phyloP scores from a whole-genome alignment of 2,329 filamentous ascomycete genomes.

The Cercospora citrullina region DNA sequence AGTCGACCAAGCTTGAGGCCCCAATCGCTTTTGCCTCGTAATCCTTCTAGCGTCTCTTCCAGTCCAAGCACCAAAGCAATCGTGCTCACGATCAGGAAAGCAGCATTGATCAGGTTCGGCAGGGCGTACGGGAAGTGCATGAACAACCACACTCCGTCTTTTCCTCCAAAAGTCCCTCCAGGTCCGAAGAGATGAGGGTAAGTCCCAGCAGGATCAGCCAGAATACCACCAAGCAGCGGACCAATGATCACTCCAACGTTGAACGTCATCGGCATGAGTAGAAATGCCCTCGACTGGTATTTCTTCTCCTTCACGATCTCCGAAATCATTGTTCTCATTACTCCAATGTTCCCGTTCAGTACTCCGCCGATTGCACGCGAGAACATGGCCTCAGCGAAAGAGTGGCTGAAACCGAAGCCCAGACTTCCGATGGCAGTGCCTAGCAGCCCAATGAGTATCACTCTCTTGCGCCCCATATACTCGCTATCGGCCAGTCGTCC shows the following conservation, averaged over 20 bases:
- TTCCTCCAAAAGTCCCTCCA: slow-evolving; percentile 57
- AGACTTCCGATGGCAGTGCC: slow-evolving; percentile 67
- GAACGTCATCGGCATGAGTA: slow-evolving; percentile 67
- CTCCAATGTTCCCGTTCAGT: slow-evolving; percentile 71
- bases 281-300: slow-evolving; percentile 56
- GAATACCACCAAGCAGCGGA: slow-evolving; percentile 61
- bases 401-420: slow-evolving; percentile 68
- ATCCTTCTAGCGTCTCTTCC: slow-evolving; percentile 57
- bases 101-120: slow-evolving; percentile 66
- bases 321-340: slow-evolving; percentile 72
- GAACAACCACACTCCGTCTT: slow-evolving; percentile 59
- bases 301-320: slow-evolving; percentile 72
- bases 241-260: slow-evolving; percentile 57
- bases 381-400: slow-evolving; percentile 61
- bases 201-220: slow-evolving; percentile 65
- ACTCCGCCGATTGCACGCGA: slow-evolving; percentile 68
- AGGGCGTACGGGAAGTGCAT: slow-evolving; percentile 69
- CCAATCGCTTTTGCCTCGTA: slow-evolving; percentile 44
- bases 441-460: slow-evolving; percentile 72
- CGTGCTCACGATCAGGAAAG: slow-evolving; percentile 59
- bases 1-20: slow-evolving; percentile 44
- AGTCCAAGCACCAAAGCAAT: slow-evolving; percentile 62
- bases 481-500: slow-evolving; percentile 68
- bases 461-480: slow-evolving; percentile 67
- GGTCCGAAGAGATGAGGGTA: slow-evolving; percentile 65